Base-by-base conservation (phyloP, 2,329 filamentous ascomycete species). In the Neofusicoccum sp. region DNA sequence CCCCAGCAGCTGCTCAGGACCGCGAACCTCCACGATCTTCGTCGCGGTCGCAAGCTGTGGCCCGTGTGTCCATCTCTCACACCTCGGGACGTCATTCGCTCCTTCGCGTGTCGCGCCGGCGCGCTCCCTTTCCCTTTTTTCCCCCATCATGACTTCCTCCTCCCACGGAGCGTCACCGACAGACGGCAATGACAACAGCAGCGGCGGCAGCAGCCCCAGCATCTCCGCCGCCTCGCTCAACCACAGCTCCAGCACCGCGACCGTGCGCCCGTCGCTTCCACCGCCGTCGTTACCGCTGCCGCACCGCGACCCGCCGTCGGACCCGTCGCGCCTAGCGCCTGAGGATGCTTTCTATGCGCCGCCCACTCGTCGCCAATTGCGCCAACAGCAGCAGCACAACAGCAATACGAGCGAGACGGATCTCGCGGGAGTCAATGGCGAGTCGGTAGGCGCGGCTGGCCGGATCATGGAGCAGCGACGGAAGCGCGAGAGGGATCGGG, bases 301-400 rank as follows among this genome's bases (percentile, higher is more conserved):
- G 38, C 38, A 40, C 9, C 38, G n/a, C 5, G 16, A 44, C 6
- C 49, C 16, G 16, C 34, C 16, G 14, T 47, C 66, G 31, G 67
- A 74, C 43, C 70, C 68, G 1, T 66, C 66, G 16, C 87, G 87
- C 64, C 86, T 96, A 43, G 88, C 90, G 4, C 91, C 91, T 14
- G 89, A 93, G 77, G 91, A 96, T 84, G 91, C 91, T 60, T 90
- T 91, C 38, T 40, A n/a, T n/a, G 7, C 30, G 45, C 16, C 8
- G 16, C 45, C 30, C n/a, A 30, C 30, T 33, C 16, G 34, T 36
- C 14, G 9, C 30, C 45, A 49, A 49, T 34, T 86, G 4, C 82
- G 85, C 58, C 73, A 70, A n/a, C 64, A 61, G 36, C 66, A 69
- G 43, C 63, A 66, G 45, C 64, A 63, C 49, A 68, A 65, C 44